Conservation (phyloP, 2,329 filamentous ascomycete species). For the Ophiosphaerella herpotricha region DNA sequence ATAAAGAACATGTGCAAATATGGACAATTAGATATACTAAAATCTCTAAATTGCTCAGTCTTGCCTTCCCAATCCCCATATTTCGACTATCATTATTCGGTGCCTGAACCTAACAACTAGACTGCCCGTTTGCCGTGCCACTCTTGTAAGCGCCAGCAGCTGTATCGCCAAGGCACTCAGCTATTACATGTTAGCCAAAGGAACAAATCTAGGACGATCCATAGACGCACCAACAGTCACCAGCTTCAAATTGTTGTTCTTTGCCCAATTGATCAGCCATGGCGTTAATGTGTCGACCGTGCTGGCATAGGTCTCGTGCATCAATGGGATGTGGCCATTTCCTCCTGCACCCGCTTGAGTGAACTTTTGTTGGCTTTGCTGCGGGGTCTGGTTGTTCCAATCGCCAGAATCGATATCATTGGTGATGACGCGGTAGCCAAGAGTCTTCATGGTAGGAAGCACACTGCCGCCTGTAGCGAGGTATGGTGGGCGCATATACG, state of each 20-base stretch:
- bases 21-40: too few relatives aligned
- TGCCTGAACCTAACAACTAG: neutral
- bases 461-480: slow-evolving; percentile 40
- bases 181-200: neutral
- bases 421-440: slow-evolving; percentile 44
- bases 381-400: slow-evolving; percentile 39
- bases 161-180: slow-evolving; percentile 7
- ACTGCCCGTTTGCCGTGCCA: slow-evolving; percentile 2
- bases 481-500: slow-evolving; percentile 46
- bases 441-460: slow-evolving; percentile 37
- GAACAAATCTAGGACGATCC: neutral
- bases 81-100: too few relatives aligned
- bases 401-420: slow-evolving; percentile 41
- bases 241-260: slow-evolving; percentile 41
- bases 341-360: slow-evolving; percentile 37
- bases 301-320: slow-evolving; percentile 42
- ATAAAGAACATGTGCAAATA: too few relatives aligned
- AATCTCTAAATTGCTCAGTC: too few relatives aligned
- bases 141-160: slow-evolving; percentile 1
- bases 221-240: slow-evolving; percentile 40
- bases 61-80: too few relatives aligned
- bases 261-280: slow-evolving; percentile 46
- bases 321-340: slow-evolving; percentile 42
- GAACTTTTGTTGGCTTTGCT: slow-evolving; percentile 42
- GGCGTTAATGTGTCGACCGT: slow-evolving; percentile 42